phyloP scores from a whole-genome alignment of 306 rosid genomes.

The Comarum palustre region DNA sequence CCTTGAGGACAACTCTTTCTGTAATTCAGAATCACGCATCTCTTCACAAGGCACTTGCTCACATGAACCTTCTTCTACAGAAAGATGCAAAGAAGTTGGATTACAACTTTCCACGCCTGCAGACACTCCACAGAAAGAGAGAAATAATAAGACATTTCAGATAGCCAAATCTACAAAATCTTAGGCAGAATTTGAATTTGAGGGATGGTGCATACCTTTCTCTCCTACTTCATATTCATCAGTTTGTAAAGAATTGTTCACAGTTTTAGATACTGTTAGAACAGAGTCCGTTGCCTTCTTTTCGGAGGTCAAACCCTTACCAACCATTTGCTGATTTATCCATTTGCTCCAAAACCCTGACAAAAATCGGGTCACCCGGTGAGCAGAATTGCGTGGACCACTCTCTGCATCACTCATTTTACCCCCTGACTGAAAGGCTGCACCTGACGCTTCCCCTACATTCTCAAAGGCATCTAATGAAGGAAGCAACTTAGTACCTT shows the following conservation, averaged over 20 bases:
- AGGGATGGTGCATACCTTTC: not conserved
- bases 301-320: slow-evolving; percentile 11
- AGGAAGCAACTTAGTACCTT: slow-evolving; percentile 15
- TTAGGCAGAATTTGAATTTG: slow-evolving; percentile 5
- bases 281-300: not conserved
- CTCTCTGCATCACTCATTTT: slow-evolving; percentile 12
- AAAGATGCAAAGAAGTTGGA: slow-evolving; percentile 14
- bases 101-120: slow-evolving; percentile 16
- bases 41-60: slow-evolving; percentile 8
- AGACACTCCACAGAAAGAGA: not conserved
- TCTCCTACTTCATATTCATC: slow-evolving; percentile 12
- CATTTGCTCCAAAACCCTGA: slow-evolving; percentile 12
- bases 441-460: slow-evolving; percentile 21
- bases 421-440: slow-evolving; percentile 29
- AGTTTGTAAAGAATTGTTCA: not conserved
- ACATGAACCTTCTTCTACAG: not conserved
- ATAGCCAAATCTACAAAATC: not conserved
- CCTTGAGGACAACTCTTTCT: not conserved
- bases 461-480: slow-evolving; percentile 9
- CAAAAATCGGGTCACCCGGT: slow-evolving; percentile 14
- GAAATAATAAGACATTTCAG: slow-evolving; percentile 2
- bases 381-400: slow-evolving; percentile 21
- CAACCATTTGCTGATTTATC: slow-evolving; percentile 16
- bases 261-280: not conserved
- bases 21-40: slow-evolving; percentile 5